Conservation (phyloP, 129 eudicot species). For the Smallanthus sonchifolius region DNA sequence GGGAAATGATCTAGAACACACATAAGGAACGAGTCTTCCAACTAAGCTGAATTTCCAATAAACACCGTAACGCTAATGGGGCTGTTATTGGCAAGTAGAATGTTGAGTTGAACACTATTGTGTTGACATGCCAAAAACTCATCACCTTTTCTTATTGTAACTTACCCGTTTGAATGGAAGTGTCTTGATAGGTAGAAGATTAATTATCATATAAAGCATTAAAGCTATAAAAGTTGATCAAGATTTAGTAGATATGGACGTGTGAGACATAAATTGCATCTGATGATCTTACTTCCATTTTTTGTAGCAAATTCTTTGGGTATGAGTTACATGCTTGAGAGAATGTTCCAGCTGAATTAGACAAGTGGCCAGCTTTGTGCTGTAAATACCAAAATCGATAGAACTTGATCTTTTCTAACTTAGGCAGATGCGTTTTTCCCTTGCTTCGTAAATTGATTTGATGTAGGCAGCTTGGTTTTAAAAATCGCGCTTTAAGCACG, state of each 20-base stretch:
- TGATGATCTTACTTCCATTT: neutral
- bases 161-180: neutral
- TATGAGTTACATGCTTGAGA: neutral
- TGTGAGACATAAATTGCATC: neutral
- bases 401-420: neutral
- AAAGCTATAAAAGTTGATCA: neutral
- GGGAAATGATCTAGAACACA: neutral
- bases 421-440: no score
- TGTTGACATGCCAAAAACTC: neutral
- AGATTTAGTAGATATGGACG: neutral
- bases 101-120: neutral
- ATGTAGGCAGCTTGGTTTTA: no score
- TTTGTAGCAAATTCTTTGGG: neutral
- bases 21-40: neutral
- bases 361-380: neutral
- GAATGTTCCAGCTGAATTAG: neutral
- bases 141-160: neutral
- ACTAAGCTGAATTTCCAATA: neutral
- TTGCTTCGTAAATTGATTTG: no score
- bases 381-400: neutral
- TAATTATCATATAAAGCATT: neutral
- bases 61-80: conserved; percentile 1
- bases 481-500: no score
- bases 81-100: neutral
- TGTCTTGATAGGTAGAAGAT: neutral